A percentile compares a stretch with the other conserved stretches of the same genome.
phyloP scores from a whole-genome alignment of 352 stramenopile species.

The Saprolegnia diclina region DNA sequence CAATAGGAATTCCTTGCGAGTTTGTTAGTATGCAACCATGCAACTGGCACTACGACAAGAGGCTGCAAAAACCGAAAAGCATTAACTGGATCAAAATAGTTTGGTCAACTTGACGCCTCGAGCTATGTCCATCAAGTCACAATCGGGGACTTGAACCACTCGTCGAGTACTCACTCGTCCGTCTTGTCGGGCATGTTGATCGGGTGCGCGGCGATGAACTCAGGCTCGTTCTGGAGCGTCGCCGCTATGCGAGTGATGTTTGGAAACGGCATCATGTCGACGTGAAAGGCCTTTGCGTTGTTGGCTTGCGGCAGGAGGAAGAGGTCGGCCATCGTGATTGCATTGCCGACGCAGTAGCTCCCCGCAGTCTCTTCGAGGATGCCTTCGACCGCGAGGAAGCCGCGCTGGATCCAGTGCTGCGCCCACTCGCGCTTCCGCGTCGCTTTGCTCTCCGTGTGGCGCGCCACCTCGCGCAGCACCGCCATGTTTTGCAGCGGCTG shows the following conservation, averaged over 20 bases:
- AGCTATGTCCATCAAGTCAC: no score
- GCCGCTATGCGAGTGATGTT: neutral
- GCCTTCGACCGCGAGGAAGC: constrained; percentile 41
- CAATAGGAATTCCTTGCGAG: no score
- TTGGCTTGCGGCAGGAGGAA: constrained; percentile 59
- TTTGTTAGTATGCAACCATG: no score
- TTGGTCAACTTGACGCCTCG: no score
- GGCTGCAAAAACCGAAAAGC: no score
- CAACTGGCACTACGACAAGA: no score
- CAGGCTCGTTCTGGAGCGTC: constrained; percentile 36
- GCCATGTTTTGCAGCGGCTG: constrained; percentile 55
- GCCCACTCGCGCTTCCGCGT: constrained; percentile 24
- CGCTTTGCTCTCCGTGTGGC: constrained; percentile 5
- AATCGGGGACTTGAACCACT: no score
- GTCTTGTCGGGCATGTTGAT: constrained; percentile 32
- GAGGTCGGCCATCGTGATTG: constrained; percentile 44
- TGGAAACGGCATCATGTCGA: constrained; percentile 33
- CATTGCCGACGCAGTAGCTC: constrained; percentile 40
- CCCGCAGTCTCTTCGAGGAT: constrained; percentile 12
- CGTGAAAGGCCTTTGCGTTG: constrained; percentile 45
- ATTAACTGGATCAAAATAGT: no score
- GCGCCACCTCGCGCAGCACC: constrained; percentile 34
- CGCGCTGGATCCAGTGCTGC: constrained; percentile 32
- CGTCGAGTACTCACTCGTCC: neutral
- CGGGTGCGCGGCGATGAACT: constrained; percentile 41